Base-by-base conservation (phyloP, 208 protist species). In the Trypanosoma melophagium region DNA sequence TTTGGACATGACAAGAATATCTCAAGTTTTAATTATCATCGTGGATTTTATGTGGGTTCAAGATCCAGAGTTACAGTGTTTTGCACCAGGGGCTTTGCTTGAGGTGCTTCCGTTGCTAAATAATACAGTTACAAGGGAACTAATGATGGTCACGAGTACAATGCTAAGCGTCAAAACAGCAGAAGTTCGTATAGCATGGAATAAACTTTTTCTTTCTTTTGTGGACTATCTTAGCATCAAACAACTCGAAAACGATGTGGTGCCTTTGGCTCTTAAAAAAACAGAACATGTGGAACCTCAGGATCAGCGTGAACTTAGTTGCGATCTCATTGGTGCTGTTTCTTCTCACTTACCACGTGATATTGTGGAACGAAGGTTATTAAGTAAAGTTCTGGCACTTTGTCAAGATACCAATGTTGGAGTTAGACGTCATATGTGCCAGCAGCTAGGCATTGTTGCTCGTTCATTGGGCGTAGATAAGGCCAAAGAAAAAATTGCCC, bases 331-430 rank as follows among this genome's bases (percentile, higher is more conserved):
- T 28, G 92, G 92, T 7, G 68, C 58, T 5, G 61, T 95, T 19
- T 96, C 88, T 66, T 57, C 77, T 53, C 81, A 83, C 53, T 66
- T 93, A 2, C 61, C 75, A 1, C 66, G 59, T 17, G 73, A 82
- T 3, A 85, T 85, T 60, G 78, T 92, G 10, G 80, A 94, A 53
- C 50, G 73, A 31, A 67, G 85, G n/a, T 60, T 97, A 13, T 62
- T 97, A 42, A 77, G 82, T 19, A 85, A 87, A 21, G 88, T 87
- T 0, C 49, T 90, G n/a, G 87, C 92, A 9, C 77, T 97, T 0
- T 97, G 92, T 66, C 90, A 96, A 61, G 92, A 97, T 72, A 97
- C 90, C 5, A 94, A 97, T 61, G 85, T 89, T 24, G 84, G 83
- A 17, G 92, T 97, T 22, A 76, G 92, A 17, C 76, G 83, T 62